Conservation (phyloP, 805 yeast species). For the Metschnikowia borealis region DNA sequence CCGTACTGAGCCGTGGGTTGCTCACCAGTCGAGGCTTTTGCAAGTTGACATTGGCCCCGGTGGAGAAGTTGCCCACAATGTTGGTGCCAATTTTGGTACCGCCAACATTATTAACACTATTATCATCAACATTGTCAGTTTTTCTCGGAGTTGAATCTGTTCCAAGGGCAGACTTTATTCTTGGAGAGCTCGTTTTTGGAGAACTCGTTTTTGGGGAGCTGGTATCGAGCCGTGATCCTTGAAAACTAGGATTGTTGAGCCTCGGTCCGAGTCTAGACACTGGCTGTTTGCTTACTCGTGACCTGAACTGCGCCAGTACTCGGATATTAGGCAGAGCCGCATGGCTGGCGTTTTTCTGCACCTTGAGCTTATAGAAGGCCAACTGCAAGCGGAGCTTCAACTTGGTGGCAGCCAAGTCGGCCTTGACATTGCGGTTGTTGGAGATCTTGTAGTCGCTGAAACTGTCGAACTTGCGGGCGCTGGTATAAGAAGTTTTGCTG, state of each 20-base stretch:
- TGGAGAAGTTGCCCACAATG: conserved; percentile 3
- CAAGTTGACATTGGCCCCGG: conserved; percentile 16
- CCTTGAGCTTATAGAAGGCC: conserved; percentile 38
- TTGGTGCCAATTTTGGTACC: too few relatives aligned
- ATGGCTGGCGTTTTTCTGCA: conserved; percentile 11
- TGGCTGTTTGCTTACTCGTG: not conserved
- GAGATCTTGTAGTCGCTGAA: conserved; percentile 27
- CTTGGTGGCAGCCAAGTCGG: conserved; percentile 41
- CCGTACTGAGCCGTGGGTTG: conserved; percentile 13
- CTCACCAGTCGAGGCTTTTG: conserved; percentile 7
- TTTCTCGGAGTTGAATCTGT: too few relatives aligned
- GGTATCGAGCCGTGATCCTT: too few relatives aligned
- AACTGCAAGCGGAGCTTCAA: conserved; percentile 40
- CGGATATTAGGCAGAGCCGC: conserved; percentile 15
- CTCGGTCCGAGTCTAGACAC: not conserved
- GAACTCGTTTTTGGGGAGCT: too few relatives aligned
- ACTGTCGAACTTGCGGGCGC: conserved; percentile 16
- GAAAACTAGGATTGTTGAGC: too few relatives aligned
- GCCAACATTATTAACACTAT: too few relatives aligned
- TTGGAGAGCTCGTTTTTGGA: too few relatives aligned
- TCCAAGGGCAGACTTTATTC: too few relatives aligned
- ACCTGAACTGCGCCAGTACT: conserved; percentile 1
- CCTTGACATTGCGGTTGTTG: conserved; percentile 25
- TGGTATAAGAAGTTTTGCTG: conserved; percentile 1
- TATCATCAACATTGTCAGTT: too few relatives aligned